Percentiles rank a stretch among this genome's conserved stretches.
Evolutionary conservation across 2,329 filamentous ascomycete genomes (phyloP).

Genomic region (Cladosporium sp.): DNA sequence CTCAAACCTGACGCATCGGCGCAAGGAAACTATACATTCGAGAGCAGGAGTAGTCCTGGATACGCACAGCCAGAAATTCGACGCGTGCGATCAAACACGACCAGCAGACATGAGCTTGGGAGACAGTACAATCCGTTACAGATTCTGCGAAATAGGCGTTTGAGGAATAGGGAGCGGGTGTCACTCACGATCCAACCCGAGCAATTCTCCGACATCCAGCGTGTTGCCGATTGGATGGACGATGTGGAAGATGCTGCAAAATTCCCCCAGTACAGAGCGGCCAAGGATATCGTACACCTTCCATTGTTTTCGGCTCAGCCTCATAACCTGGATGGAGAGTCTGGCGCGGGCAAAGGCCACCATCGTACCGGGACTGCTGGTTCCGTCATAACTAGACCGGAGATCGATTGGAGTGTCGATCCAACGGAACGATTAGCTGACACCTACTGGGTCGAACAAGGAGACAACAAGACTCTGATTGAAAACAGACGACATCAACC

Average conservation of each 20-base stretch:
- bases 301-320: slow-evolving; percentile 18
- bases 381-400: slow-evolving; percentile 63
- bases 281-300: slow-evolving; percentile 29
- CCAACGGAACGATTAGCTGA: slow-evolving; percentile 86
- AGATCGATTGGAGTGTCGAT: slow-evolving; percentile 78
- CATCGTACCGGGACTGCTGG: slow-evolving; percentile 37
- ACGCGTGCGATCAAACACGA: slow-evolving; percentile 33
- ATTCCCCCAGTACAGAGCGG: slow-evolving; percentile 32
- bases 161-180: slow-evolving; percentile 72
- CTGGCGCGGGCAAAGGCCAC: slow-evolving; percentile 22
- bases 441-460: slow-evolving; percentile 82
- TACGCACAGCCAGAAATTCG: slow-evolving; percentile 36
- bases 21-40: slow-evolving; percentile 37
- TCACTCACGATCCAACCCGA: slow-evolving; percentile 68
- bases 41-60: slow-evolving; percentile 38
- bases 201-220: slow-evolving; percentile 69
- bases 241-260: slow-evolving; percentile 51
- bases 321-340: slow-evolving; percentile 24
- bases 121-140: slow-evolving; percentile 87
- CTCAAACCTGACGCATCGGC: slow-evolving; percentile 49
- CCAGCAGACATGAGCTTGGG: slow-evolving; percentile 43
- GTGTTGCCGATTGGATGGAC: slow-evolving; percentile 73
- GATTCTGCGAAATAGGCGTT: slow-evolving; percentile 83
- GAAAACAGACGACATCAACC: slow-evolving; percentile 73
- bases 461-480: slow-evolving; percentile 71